Base-by-base conservation (phyloP, 371 early-diverging fungal genomes). In the Rhizopus delemar region DNA sequence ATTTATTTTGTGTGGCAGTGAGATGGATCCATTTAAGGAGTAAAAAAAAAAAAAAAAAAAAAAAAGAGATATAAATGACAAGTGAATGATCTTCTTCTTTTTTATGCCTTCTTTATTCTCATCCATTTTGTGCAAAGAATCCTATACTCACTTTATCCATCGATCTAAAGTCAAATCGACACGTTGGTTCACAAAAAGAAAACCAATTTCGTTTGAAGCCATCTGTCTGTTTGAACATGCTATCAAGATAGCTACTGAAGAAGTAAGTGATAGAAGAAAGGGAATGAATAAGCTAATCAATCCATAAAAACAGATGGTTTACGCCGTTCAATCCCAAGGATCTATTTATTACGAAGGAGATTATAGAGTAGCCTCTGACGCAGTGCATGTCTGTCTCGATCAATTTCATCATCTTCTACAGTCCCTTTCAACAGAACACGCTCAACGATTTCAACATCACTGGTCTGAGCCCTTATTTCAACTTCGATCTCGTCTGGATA, bases 321-420 rank as follows among this genome's bases (percentile, higher is more conserved):
- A 65, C 46, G 70, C 70, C 12, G 55, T 59, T 29, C 65, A 65
- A 29, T 62, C 65, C 3, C 66, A 69, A 52, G 66, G 66, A 8
- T 64, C 64, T 5, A 62, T 65, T 33, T 69, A 69, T 22, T 69
- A 69, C 12, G 51, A 55, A 15, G 66, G 56, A 29, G 70, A 69
- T 53, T 51, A 53, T 16, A 6, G 29, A n/a, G 45, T 66, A 39
- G 66, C 65, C 12, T 58, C 52, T 46, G 60, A 59, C 12, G 62
- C 56, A 2, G 41, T 69, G 0, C 54, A 67, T 33, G 34, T 29
- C 9, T 74, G 71, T 35, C 32, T 70, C 15, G 55, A 62, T 12
- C 58, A 46, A 13, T 60, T 59, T 31, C 59, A 61, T 41, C 12
- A 50, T n/a, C 38, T 69, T 13, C 46, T 67, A 48, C 56, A 59